These are phyloP conservation scores for Dictyostelium discoideum DNA, from an alignment of 78 protist species.

Conservation along the genomic window dicty_2.7 NC_007088.5:982001-982500, in stretches of 20 bases:
- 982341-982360: constrained; percentile 58
- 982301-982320: constrained; percentile 37
- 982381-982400: constrained; percentile 16
- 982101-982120: constrained; percentile 41
- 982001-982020: constrained; percentile 65
- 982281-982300: constrained; percentile 63
- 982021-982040: constrained; percentile 51
- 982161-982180: background rate
- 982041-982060: constrained; percentile 80
- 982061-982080: constrained; percentile 82
- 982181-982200: background rate
- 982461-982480: background rate
- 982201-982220: background rate
- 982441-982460: constrained; percentile 47
- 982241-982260: background rate
- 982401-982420: constrained; percentile 64
- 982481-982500: background rate
- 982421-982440: constrained; percentile 66
- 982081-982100: constrained; percentile 38
- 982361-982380: constrained; percentile 21
- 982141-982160: constrained; percentile 25
- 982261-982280: constrained; percentile 13
- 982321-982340: constrained; percentile 67
- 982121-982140: constrained; percentile 38
- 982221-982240: background rate